Conservation (phyloP, 139 green algal genomes). For the Dunaliella primolecta region DNA sequence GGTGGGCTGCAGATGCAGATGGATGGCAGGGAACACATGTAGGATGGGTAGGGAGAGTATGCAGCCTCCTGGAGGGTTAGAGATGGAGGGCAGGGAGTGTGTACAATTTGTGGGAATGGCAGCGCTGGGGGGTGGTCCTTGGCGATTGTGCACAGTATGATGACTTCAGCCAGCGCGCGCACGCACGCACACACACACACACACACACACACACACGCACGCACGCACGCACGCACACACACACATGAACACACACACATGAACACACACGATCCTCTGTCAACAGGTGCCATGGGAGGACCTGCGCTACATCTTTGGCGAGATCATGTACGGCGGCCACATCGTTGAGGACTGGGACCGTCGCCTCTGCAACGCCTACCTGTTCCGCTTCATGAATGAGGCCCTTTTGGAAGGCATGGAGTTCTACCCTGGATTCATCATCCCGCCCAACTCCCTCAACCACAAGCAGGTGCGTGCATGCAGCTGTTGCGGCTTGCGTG, state of each 20-base stretch:
- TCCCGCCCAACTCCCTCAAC: constrained; percentile 60
- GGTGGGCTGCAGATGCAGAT: constrained; percentile 31
- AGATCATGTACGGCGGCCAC: constrained; percentile 97
- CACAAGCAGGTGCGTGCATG: constrained; percentile 57
- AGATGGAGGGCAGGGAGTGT: not conserved
- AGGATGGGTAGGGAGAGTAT: not conserved
- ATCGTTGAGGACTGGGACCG: constrained; percentile 93
- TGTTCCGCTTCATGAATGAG: constrained; percentile 73
- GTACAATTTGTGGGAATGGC: not conserved
- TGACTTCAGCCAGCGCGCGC: not conserved
- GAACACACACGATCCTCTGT: not conserved
- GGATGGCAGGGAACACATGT: not conserved
- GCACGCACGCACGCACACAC: not conserved
- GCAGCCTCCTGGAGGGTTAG: not conserved
- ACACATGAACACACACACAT: not conserved
- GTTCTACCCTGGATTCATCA: constrained; percentile 75
- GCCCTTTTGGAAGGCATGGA: constrained; percentile 76
- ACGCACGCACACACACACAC: not conserved
- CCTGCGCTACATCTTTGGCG: constrained; percentile 89
- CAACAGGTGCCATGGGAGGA: constrained; percentile 79
- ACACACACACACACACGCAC: not conserved
- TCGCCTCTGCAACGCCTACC: constrained; percentile 64
- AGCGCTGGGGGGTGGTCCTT: not conserved
- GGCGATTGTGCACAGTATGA: not conserved
- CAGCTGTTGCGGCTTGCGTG: not conserved